Conservation (phyloP, 2,329 filamentous ascomycete species). For the Pseudogymnoascus sp. region DNA sequence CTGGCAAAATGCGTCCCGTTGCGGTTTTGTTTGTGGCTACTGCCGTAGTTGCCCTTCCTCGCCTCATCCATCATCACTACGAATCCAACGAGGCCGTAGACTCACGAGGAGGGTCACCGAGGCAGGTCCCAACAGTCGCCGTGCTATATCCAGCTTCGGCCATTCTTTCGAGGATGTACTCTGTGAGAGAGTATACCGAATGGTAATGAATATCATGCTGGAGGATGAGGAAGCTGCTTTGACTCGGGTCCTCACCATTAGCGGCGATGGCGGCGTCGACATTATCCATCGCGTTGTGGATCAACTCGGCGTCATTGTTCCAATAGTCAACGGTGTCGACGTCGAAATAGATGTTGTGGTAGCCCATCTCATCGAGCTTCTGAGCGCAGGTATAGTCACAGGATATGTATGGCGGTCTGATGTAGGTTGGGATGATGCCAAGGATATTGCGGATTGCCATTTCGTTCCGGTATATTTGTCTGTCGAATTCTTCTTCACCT, state of each 20-base stretch:
- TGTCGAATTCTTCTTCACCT: constrained; percentile 35
- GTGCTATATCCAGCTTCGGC: constrained; percentile 28
- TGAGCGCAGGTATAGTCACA: constrained; percentile 33
- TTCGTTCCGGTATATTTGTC: constrained; percentile 47
- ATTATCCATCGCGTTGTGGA: constrained; percentile 41
- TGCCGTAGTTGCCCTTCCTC: background rate
- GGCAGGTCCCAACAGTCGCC: constrained; percentile 41
- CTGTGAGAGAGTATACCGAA: constrained; percentile 30
- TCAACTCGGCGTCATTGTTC: constrained; percentile 34
- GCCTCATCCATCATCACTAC: background rate
- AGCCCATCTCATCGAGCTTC: constrained; percentile 35
- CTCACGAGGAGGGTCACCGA: constrained; percentile 33
- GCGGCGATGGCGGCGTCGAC: constrained; percentile 21
- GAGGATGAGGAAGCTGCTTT: constrained; percentile 39
- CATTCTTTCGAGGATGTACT: constrained; percentile 30
- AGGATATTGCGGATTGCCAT: constrained; percentile 48
- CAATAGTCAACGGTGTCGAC: constrained; percentile 45
- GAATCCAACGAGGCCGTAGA: background rate
- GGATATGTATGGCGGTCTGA: constrained; percentile 40
- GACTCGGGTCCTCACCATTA: constrained; percentile 13
- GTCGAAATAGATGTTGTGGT: constrained; percentile 42
- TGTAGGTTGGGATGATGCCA: constrained; percentile 49
- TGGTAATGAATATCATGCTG: constrained; percentile 37
- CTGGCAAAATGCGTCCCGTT: background rate
- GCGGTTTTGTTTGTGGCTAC: background rate